Base-by-base conservation (phyloP, 2,329 filamentous ascomycete genomes). In the Didymella lethalis region DNA sequence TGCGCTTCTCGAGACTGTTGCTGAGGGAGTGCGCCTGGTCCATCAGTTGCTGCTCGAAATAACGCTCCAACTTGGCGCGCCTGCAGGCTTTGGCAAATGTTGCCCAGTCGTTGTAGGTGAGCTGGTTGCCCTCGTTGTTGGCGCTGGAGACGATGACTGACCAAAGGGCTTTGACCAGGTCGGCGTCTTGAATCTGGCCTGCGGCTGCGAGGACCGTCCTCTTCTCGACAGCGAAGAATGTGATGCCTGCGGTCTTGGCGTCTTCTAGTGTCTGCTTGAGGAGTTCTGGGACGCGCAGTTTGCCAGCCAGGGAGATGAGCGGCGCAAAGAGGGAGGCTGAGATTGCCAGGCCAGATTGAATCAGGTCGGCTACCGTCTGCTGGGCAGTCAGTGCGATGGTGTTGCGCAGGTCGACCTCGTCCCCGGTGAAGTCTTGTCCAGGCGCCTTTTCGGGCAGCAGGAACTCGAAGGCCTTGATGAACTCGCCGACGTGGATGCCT, bases 391-490 rank as follows among this genome's bases (percentile, higher is more conserved):
- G 46, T 4, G 70, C 66, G 18, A 75, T 62, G 26, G 49, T 50
- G 36, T 73, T 65, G 12, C 72, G 70, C 18, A 72, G 53, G 18
- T 45, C 44, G 7, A 62, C 64, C 23, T 64, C 59, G 8, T 71
- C 59, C 14, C 58, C 64, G 10, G 49, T 47, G 47, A 63, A 73
- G 28, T 68, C 63, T 18, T 65, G 51, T 1, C 64, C 68, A 7
- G 58, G 50, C 7, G 34, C 32, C 34, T 58, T 63, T 7, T 64
- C 58, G 1, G 72, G 70, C 12, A 75, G 48, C 61, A 75, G 29
- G 57, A 60, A 40, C 68, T 73, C 56, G 73, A 75, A 72, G 14
- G 64, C 63, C 54, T 53, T 75, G 26, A 82, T 65, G 23, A 83
- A 66, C 25, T 71, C 62, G 32, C 73, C 77, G 11, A 82, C 65